Evolutionary conservation across 306 rosid genomes (phyloP).

Genomic region (Erythrophleum fordii): DNA sequence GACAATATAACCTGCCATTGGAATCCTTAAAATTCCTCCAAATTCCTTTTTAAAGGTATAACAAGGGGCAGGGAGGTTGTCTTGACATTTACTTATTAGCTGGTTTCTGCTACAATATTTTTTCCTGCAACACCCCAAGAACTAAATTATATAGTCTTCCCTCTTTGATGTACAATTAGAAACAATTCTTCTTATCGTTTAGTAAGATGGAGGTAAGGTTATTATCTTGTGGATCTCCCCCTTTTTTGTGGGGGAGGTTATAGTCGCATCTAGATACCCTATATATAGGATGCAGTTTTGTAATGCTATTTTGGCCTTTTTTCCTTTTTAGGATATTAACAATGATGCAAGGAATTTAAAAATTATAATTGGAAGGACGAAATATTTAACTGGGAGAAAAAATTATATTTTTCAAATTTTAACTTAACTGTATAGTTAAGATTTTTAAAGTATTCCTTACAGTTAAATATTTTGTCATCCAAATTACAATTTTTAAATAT

Average conservation of each 20-base stretch:
- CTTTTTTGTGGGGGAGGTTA: not conserved
- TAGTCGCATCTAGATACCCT: too few species aligned
- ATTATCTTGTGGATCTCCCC: not conserved
- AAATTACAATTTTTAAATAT: too few species aligned
- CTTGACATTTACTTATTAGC: constrained; percentile 28
- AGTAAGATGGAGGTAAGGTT: not conserved
- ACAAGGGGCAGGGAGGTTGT: constrained; percentile 12
- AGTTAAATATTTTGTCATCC: too few species aligned
- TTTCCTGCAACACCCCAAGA: constrained; percentile 32
- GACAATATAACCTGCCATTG: constrained; percentile 92
- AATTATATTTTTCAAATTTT: too few species aligned
- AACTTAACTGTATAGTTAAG: too few species aligned
- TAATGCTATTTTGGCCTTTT: too few species aligned
- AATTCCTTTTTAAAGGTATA: constrained; percentile 75
- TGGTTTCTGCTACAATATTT: constrained; percentile 26
- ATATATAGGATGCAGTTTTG: too few species aligned
- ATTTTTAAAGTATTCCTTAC: too few species aligned
- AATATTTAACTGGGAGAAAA: too few species aligned
- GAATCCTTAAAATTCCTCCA: constrained; percentile 80
- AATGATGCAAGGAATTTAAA: too few species aligned
- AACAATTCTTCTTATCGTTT: not conserved
- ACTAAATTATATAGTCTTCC: constrained; percentile 3
- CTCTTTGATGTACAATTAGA: not conserved
- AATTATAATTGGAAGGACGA: too few species aligned
- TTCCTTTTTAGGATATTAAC: too few species aligned